Evolutionary conservation across 2,329 filamentous ascomycete species (phyloP), one percentile per base, ranked within the genome.

Genomic region (Colletotrichum kahawae): DNA sequence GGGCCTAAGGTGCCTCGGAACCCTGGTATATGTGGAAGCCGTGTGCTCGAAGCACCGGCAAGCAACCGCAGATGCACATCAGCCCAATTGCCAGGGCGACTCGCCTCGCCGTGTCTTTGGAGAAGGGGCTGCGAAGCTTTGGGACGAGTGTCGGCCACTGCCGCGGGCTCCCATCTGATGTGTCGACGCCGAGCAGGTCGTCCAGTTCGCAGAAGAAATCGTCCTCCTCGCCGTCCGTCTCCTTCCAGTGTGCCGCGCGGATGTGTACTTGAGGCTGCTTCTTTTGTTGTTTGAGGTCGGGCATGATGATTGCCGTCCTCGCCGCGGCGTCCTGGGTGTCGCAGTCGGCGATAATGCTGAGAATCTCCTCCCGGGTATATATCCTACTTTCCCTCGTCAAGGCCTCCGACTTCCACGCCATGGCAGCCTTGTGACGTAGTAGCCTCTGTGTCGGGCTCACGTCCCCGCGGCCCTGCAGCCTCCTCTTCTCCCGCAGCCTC

Each of bases 341-440:
- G 51, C 70, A 74, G 27, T 76, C 71, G 60, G 71, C 70, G 43
- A 75, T 75, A 38, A 76, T 76, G 54, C 60, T 67, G 54, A 76
- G 70, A 21, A 76, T 76, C 51, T 76, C 74, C 16, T 76, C 70
- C 27, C 71, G 54, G 18, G 70, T 70, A 43, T 76, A 76, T 9
- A 74, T 74, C 21, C 70, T 60, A 54, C 70, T 74, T 51, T 75
- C 74, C 18, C 71, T 65, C 34, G 71, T 76, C 51, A 74, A 59
- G n/a, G 74, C 70, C 8, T 76, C 70, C 36, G 82, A 82, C 21
- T 79, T 82, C 85, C 85, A 87, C 7, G 85, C 86, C 68, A 81
- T 80, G 7, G 83, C 85, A 2, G 85, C 87, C 76, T 87, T 87
- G 71, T 83, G 81, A 33, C 86, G 82, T 71, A 88, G 82, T 21